phyloP scores from a whole-genome alignment of 192 early-diverging fungal genomes.

The Mortierella alpina region DNA sequence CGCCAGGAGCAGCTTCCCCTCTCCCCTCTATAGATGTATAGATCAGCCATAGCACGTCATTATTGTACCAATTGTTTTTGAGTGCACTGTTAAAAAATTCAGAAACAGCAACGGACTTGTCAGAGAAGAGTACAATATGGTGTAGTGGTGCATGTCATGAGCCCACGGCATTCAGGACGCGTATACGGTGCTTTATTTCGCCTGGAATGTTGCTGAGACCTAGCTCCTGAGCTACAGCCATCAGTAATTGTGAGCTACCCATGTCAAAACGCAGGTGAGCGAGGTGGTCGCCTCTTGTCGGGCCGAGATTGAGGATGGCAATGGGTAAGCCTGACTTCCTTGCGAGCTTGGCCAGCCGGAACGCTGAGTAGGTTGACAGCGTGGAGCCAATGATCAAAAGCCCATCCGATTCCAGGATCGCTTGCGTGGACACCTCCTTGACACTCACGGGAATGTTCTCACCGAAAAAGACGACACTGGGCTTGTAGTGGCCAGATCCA shows the following conservation, averaged over 20 bases:
- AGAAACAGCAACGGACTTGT: too few relatives aligned
- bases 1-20: neutral
- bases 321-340: slow-evolving; percentile 69
- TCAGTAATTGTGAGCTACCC: slow-evolving; percentile 47
- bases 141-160: slow-evolving; percentile 7
- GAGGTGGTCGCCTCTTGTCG: slow-evolving; percentile 77
- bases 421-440: slow-evolving; percentile 64
- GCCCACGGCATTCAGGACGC: slow-evolving; percentile 33
- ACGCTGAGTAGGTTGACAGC: slow-evolving; percentile 86
- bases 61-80: too few relatives aligned
- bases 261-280: slow-evolving; percentile 61
- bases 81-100: too few relatives aligned
- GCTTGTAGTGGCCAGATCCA: slow-evolving; percentile 71
- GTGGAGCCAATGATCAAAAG: slow-evolving; percentile 86
- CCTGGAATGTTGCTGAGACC: slow-evolving; percentile 34
- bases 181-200: slow-evolving; percentile 8
- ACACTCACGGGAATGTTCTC: slow-evolving; percentile 76
- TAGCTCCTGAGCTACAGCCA: slow-evolving; percentile 22
- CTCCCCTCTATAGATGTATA: too few relatives aligned
- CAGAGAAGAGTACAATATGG: too few relatives aligned
- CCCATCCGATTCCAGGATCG: slow-evolving; percentile 68
- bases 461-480: slow-evolving; percentile 90
- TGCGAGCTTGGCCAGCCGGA: slow-evolving; percentile 77
- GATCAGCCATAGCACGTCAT: too few relatives aligned
- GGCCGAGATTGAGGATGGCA: slow-evolving; percentile 79